A percentile compares a stretch with the other conserved stretches of the same genome.
These are phyloP conservation scores for Pogostemon cablin DNA, from an alignment of 257 asterid species.

Conservation along the genomic window DNA sequence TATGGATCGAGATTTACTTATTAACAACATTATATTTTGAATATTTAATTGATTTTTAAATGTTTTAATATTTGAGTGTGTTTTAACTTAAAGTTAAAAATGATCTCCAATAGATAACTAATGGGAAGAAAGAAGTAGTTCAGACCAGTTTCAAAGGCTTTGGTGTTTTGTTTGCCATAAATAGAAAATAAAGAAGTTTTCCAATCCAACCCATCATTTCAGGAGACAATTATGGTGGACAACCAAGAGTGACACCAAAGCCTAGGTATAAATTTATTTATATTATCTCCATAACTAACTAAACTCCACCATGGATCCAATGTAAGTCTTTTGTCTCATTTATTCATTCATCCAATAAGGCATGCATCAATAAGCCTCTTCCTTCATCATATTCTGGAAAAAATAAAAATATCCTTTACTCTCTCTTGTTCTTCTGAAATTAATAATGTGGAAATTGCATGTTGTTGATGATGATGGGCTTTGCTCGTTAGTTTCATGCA, in stretches of 20 bases:
- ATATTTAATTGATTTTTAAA: too few relatives aligned
- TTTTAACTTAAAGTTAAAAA: too few relatives aligned
- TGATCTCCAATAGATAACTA: too few relatives aligned
- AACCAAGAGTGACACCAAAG: conserved; percentile 28
- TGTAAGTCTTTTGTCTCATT: conserved; percentile 18
- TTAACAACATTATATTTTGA: too few relatives aligned
- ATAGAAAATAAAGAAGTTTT: not conserved
- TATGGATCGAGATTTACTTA: too few relatives aligned
- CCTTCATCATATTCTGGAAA: conserved; percentile 18
- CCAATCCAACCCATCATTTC: conserved; percentile 30
- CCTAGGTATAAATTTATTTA: conserved; percentile 14
- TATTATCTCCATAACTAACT: conserved; percentile 17
- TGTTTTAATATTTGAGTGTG: too few relatives aligned
- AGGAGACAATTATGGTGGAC: conserved; percentile 41
- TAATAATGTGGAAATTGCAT: conserved; percentile 30
- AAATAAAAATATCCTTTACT: not conserved
- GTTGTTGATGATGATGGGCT: conserved; percentile 32
- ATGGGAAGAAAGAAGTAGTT: too few relatives aligned
- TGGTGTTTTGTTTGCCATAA: too few relatives aligned
- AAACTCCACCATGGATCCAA: conserved; percentile 31
- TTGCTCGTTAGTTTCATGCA: conserved; percentile 30
- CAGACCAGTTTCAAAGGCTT: too few relatives aligned
- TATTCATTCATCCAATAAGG: not conserved
- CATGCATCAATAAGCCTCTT: not conserved
- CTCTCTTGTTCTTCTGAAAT: conserved; percentile 20